phyloP scores from a whole-genome alignment of 2,329 filamentous ascomycete genomes.

The Tolypocladium guangdongense region DNA sequence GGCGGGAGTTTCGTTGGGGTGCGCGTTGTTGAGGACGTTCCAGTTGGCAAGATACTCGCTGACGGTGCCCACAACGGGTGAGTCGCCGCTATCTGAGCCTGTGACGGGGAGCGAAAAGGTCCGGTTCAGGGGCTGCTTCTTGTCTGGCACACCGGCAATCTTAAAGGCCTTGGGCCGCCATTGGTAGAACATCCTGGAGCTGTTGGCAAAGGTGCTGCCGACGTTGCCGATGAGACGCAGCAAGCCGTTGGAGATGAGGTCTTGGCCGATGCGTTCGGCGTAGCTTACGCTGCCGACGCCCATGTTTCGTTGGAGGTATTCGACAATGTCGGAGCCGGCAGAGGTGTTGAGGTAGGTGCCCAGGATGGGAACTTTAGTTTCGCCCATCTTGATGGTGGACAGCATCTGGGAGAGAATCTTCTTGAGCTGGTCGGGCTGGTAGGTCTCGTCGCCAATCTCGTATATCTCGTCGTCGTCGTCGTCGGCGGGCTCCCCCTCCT shows the following conservation, averaged over 20 bases:
- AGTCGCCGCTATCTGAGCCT: conserved; percentile 49
- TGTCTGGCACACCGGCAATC: conserved; percentile 77
- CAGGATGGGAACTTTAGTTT: conserved; percentile 90
- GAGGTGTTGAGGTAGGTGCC: conserved; percentile 93
- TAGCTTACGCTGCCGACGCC: conserved; percentile 75
- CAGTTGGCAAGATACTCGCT: conserved; percentile 85
- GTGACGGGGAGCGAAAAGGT: conserved; percentile 62
- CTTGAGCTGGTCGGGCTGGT: conserved; percentile 78
- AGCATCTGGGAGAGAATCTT: conserved; percentile 81
- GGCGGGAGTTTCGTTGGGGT: conserved; percentile 86
- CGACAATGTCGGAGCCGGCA: conserved; percentile 83
- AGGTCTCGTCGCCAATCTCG: conserved; percentile 85
- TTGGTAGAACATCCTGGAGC: conserved; percentile 94
- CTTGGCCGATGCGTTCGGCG: conserved; percentile 89
- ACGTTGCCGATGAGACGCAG: conserved; percentile 88
- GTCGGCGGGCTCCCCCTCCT: conserved; percentile 39
- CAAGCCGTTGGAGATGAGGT: conserved; percentile 77
- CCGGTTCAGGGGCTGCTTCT: conserved; percentile 61
- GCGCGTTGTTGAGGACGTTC: conserved; percentile 73
- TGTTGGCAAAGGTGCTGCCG: conserved; percentile 92
- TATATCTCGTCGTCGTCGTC: conserved; percentile 70
- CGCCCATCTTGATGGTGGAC: conserved; percentile 73
- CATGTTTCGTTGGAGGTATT: conserved; percentile 88
- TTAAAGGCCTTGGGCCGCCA: conserved; percentile 92
- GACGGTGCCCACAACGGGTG: conserved; percentile 70